phyloP scores from a whole-genome alignment of 164 flowering plant genomes.

The Piper longum region DNA sequence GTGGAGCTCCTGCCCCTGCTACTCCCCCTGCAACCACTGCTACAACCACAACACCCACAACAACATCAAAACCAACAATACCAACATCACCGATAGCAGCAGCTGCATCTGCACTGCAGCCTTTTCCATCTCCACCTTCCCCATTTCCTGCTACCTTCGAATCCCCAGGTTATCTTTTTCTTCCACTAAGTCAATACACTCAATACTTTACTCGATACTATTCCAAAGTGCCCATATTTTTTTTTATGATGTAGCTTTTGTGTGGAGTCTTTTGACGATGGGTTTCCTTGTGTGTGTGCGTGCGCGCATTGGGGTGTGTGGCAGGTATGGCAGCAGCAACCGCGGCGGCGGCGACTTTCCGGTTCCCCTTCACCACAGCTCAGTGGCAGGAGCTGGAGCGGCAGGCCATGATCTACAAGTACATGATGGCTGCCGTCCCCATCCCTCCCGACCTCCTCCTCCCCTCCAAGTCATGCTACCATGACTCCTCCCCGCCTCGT shows the following conservation, averaged over 20 bases:
- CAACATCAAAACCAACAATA: constrained; percentile 10
- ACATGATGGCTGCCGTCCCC: constrained; percentile 52
- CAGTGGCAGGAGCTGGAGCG: constrained; percentile 67
- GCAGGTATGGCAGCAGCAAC: not conserved
- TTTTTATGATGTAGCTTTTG: not conserved
- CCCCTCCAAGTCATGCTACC: constrained; percentile 9
- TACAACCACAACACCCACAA: constrained; percentile 11
- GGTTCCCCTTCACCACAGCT: constrained; percentile 40
- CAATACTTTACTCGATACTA: not conserved
- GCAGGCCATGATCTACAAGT: constrained; percentile 52
- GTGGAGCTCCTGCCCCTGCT: constrained; percentile 9
- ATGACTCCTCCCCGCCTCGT: constrained; percentile 13
- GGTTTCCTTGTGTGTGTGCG: no score
- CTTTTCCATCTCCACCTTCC: constrained; percentile 21
- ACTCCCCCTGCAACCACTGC: constrained; percentile 7
- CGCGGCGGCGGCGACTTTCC: constrained; percentile 15
- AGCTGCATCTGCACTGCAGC: constrained; percentile 18
- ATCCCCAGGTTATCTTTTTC: constrained; percentile 23
- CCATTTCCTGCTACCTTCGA: constrained; percentile 14
- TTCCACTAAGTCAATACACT: not conserved
- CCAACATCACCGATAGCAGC: constrained; percentile 12
- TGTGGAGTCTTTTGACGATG: not conserved
- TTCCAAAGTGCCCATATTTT: not conserved
- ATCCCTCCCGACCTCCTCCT: constrained; percentile 52
- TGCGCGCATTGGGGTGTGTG: not conserved